Base-by-base conservation (phyloP, 805 yeast genomes). In the Saccharomycopsis selenospora region DNA sequence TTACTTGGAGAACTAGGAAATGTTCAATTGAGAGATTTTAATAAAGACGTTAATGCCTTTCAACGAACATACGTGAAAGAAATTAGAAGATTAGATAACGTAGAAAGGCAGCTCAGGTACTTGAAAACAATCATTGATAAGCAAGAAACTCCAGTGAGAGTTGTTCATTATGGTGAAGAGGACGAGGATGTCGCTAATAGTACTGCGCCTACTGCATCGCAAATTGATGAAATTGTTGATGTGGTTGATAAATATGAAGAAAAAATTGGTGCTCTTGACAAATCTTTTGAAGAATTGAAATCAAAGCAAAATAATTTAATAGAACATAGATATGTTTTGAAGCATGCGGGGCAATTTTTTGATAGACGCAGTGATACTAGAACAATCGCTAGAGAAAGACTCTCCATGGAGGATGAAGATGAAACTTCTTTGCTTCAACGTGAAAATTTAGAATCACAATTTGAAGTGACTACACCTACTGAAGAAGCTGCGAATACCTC, bases 11-110 rank as follows among this genome's bases (percentile, higher is more conserved):
- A 86, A 56, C 70, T 87, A 62, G 95, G 95, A 23, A 69, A 79
- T 52, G 76, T 93, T 24, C 96, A 95, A 61, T 88, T 93, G 64
- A 72, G 95, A 45, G 99, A 93, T 65, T 72, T 87, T 69, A 93
- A 93, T 66, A 68, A 80, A 47, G 79, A 80, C 54, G 85, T 87
- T 41, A 82, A 80, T 57, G 76, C 86, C 27, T 93, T 93, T 68
- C 98, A 91, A 68, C 77, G 99, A 54, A 73, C 91, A 2, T 93
- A 85, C 65, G 96, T 93, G 50, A 79, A 81, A 59, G 98, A 93
- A 59, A 79, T 88, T 53, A 79, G 96, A 59, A 74, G 76, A 50
- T 70, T 86, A 47, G 97, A 91, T 64, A 85, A 88, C 61, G 77
- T 83, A n/a, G 87, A 89, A 64, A 81, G 97, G 53, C 98, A 91